Conservation (phyloP, 2,329 filamentous ascomycete species). For the Neurospora crassa region DNA sequence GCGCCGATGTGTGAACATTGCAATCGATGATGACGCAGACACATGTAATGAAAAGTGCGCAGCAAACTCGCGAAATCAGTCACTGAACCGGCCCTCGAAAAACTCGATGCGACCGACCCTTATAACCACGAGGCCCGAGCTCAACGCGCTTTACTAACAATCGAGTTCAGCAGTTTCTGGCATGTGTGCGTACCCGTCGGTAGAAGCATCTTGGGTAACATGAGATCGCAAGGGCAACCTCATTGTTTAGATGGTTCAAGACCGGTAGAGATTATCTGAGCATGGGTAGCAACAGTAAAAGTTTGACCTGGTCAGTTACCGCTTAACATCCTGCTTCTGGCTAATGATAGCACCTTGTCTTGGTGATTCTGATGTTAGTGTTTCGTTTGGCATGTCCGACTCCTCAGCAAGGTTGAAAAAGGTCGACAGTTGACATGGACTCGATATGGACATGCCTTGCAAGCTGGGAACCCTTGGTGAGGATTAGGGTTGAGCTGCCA, state of each 20-base stretch:
- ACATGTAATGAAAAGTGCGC: not conserved
- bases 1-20: not conserved
- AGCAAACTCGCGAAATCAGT: not conserved
- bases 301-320: not conserved
- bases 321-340: not conserved
- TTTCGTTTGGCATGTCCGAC: not conserved
- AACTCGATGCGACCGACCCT: not conserved
- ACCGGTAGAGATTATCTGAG: not conserved
- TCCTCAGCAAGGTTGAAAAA: not conserved
- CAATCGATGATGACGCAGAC: not conserved
- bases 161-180: not conserved
- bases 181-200: not conserved
- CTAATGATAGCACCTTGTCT: not conserved
- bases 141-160: not conserved
- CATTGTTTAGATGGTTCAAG: not conserved
- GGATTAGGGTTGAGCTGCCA: not conserved
- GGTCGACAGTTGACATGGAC: not conserved
- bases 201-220: not conserved
- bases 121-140: not conserved
- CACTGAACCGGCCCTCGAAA: not conserved
- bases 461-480: not conserved
- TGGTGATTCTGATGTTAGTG: not conserved
- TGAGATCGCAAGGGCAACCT: not conserved
- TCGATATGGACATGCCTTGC: not conserved
- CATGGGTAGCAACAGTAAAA: not conserved